Evolutionary conservation across 139 green algal species (phyloP), one percentile per base, ranked within the genome.

Genomic region (Chlorella sp.): DNA sequence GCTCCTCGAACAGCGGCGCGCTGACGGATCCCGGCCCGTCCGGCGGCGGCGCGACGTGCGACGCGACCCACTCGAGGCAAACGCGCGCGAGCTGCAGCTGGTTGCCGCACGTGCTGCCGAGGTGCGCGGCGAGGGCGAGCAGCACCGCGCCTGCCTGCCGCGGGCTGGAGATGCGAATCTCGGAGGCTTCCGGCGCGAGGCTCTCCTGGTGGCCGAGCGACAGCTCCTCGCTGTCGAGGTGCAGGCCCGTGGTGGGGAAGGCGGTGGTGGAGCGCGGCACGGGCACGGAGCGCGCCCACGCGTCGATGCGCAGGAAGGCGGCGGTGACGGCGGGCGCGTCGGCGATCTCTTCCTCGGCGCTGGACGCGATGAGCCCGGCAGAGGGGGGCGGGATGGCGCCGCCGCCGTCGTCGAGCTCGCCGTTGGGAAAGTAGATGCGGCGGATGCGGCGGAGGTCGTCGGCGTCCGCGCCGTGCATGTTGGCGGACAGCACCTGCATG

Each of bases 331-430:
- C 55, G 4, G 20, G 14, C 4, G 55, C 14, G 55, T 64, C 24
- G 17, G 55, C 55, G 6, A 64, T 30, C 55, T 64, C 55, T 20
- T 64, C 55, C 55, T 88, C 79, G 24, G 74, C 79, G 2, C 42
- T 29, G 3, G 76, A 82, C 0, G 77, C 74, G 1, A 75, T 71
- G 10, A 88, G 77, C 6, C 83, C 82, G 73, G 78, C 86, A 60
- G 77, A 72, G n/a, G 82, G 70, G 2, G 86, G 86, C 0, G 81
- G 83, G 0, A 85, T 63, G 22, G 83, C 83, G 14, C 83, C 83
- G 2, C 86, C 86, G 0, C 83, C 81, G 49, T 89, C 83, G 31
- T 87, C 86, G 27, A 91, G 79, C 81, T 91, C 86, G 23, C 86
- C 86, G 50, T 24, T 26, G 35, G 81, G 80, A 55, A 91, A 91